Base-by-base conservation (phyloP, 2,329 filamentous ascomycete genomes). In the Aureobasidium sp. region DNA sequence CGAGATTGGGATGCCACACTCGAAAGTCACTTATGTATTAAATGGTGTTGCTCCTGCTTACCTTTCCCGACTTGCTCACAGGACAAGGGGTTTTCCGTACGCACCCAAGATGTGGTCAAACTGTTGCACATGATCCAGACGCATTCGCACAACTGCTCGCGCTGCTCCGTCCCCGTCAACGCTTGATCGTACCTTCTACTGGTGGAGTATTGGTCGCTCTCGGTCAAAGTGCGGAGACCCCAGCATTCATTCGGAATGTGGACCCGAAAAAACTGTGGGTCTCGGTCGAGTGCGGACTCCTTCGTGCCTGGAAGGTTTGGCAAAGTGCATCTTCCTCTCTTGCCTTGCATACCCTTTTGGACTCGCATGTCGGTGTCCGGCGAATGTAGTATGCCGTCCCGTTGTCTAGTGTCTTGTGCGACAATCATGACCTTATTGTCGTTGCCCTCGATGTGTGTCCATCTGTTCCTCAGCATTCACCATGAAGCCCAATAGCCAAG, bases 381-480 rank as follows among this genome's bases (percentile, higher is more conserved):
- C 33, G 56, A 18, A 13, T 60, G 1, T 10, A 18, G 13, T 15
- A 25, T 48, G 56, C 56, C 56, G 56, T 50, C 40, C 56, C 56
- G 56, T 60, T 60, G 27, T 29, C 36, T 50, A 18, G 40, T 27
- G 10, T 10, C 20, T n/a, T 33, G n/a, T 47, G 56, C 25, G 36
- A 29, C 16, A 47, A 40, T 27, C 18, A 51, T 61, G 29, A 61
- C 58, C 58, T 61, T 51, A 31, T 61, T 40, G 58, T 61, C 58
- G 43, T 38, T 61, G 43, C 58, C 58, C 58, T 15, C n/a, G 31
- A 2, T 50, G 25, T 27, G 6, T 27, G 29, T 27, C 6, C 31
- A 27, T 11, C n/a, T 8, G 7, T 27, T 50, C 56, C 58, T 40
- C 58, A 50, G 29, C 29, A 40, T 8, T 38, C 47, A 33, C 47